Base-by-base conservation (phyloP, 805 yeast species). In the Blastobotrys peoriensis region DNA sequence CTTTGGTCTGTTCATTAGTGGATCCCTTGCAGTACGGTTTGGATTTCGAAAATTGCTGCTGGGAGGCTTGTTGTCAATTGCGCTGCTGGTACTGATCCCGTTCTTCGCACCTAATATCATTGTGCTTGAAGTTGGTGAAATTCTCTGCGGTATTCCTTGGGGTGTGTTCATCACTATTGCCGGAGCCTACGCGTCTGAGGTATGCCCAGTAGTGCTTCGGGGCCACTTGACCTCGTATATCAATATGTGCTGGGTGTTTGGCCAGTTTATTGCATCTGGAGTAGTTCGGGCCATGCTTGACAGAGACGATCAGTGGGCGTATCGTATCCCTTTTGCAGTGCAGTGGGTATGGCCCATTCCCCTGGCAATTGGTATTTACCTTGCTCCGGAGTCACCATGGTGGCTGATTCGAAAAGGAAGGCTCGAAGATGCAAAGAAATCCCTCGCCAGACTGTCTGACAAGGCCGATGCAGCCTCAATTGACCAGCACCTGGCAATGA, bases 321-420 rank as follows among this genome's bases (percentile, higher is more conserved):
- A 74, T 57, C 64, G 70, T 43, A 64, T 76, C 36, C 81, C 83
- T 8, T 75, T 73, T 55, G 81, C 77, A 2, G 47, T 77, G 10
- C 83, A 78, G 60, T 78, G 82, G 82, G 61, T 67, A 2, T 78
- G 79, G 80, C 75, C 79, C 4, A 54, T 69, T 13, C 78, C 79
- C 33, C 56, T 78, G 19, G 52, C 67, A 19, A 57, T 74, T 2
- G 39, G 28, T 5, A 42, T 49, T 2, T 40, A 16, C 30, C 73
- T 78, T 35, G 82, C 82, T 9, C 62, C 62, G 6, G 81, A 76
- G 44, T 73, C 79, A 4, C 83, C 83, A 25, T 72, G 76, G 71
- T 77, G 78, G 77, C 59, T 75, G 38, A 69, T 71, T 2, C 66
- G 69, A 44, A 65, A 67, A 50, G 70, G 69, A 2, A 60, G 61